A percentile compares a stretch with the other conserved stretches of the same genome.
Evolutionary conservation across 2,329 filamentous ascomycete species (phyloP).

Genomic region (Penicillium frequentans): DNA sequence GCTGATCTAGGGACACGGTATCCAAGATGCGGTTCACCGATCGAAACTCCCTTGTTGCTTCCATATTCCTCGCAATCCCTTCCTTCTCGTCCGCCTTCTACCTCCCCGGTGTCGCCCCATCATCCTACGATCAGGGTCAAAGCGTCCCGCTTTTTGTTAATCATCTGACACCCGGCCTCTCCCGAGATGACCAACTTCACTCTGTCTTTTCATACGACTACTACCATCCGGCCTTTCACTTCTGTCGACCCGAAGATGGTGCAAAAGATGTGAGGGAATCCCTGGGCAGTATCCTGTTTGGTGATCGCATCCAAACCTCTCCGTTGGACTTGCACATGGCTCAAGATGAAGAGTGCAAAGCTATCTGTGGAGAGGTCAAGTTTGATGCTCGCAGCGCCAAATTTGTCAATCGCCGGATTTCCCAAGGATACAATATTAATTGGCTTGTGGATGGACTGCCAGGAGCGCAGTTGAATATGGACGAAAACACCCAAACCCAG

Average conservation of each 20-base stretch:
- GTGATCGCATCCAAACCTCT: slow-evolving; percentile 95
- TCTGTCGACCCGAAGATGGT: slow-evolving; percentile 77
- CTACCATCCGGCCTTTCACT: slow-evolving; percentile 83
- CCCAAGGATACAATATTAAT: slow-evolving; percentile 85
- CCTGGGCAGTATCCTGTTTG: slow-evolving; percentile 93
- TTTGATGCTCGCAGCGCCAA: slow-evolving; percentile 66
- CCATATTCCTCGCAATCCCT: slow-evolving; percentile 32
- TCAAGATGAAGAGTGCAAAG: slow-evolving; percentile 82
- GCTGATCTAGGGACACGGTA: slow-evolving; percentile 7
- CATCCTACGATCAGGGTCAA: slow-evolving; percentile 80
- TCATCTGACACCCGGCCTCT: slow-evolving; percentile 81
- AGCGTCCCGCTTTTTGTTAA: slow-evolving; percentile 88
- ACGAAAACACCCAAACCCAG: slow-evolving; percentile 71
- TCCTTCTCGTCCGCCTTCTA: slow-evolving; percentile 72
- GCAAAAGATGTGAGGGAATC: slow-evolving; percentile 82
- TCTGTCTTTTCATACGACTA: slow-evolving; percentile 97
- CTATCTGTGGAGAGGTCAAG: slow-evolving; percentile 68
- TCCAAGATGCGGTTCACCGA: slow-evolving; percentile 38
- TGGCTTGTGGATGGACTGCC: slow-evolving; percentile 95
- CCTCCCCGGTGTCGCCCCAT: slow-evolving; percentile 91
- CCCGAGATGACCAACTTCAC: slow-evolving; percentile 76
- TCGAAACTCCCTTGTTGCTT: slow-evolving; percentile 29
- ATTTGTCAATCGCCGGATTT: slow-evolving; percentile 82
- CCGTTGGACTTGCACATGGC: slow-evolving; percentile 87
- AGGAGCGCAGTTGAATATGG: slow-evolving; percentile 78